Conservation (phyloP, 1,139 yeast genomes). For the Sugiyamaella pinicola region DNA sequence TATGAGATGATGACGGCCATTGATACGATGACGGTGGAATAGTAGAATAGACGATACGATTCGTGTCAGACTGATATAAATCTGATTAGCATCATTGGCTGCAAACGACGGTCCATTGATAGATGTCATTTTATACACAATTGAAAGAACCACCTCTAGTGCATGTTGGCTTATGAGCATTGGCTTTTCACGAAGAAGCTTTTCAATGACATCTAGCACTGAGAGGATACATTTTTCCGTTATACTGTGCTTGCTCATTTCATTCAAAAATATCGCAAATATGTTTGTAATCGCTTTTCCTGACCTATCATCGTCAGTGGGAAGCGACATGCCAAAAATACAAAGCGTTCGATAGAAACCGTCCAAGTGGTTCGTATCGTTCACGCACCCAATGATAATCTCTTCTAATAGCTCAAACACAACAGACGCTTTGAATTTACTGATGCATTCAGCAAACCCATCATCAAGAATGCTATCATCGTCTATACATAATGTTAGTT, state of each 20-base stretch:
- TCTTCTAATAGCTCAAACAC: constrained; percentile 5
- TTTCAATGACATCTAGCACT: constrained; percentile 40
- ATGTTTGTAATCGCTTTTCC: constrained; percentile 1
- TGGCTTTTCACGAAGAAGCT: constrained; percentile 50
- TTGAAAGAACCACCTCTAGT: constrained; percentile 55
- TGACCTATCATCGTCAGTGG: constrained; percentile 11
- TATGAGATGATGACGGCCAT: constrained; percentile 72
- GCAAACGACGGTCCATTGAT: constrained; percentile 25
- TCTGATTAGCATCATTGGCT: not conserved
- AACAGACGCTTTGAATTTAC: not conserved
- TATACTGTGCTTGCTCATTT: constrained; percentile 1
- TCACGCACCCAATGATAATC: not conserved
- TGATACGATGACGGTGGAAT: constrained; percentile 68
- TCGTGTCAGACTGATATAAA: constrained; percentile 26
- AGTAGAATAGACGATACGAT: constrained; percentile 49
- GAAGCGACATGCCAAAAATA: constrained; percentile 6
- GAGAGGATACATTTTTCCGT: constrained; percentile 9
- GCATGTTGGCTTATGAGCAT: constrained; percentile 72
- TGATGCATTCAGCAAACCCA: constrained; percentile 8
- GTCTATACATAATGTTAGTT: constrained; percentile 9
- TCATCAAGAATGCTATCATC: constrained; percentile 10
- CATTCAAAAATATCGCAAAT: constrained; percentile 16
- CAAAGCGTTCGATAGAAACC: not conserved
- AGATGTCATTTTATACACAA: constrained; percentile 41
- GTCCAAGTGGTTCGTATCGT: not conserved